Evolutionary conservation across 257 asterid species (phyloP).

Genomic region (Fraxinus quadrangulata): DNA sequence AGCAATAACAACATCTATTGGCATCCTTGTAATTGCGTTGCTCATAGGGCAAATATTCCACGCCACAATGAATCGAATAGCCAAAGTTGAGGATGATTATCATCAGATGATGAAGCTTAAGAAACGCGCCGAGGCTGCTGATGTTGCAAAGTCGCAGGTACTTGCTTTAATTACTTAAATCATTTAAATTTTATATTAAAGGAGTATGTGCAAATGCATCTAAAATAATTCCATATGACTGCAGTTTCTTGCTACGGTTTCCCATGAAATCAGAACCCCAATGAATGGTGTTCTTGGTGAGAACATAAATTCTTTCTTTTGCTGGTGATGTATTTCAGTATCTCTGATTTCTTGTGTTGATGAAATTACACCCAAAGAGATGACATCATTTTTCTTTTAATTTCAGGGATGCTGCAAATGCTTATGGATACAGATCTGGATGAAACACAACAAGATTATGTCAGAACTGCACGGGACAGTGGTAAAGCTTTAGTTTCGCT

Average conservation of each 20-base stretch:
- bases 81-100: slow-evolving; percentile 85
- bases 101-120: slow-evolving; percentile 74
- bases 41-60: slow-evolving; percentile 67
- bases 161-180: background rate
- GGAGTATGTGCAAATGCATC: slow-evolving; percentile 21
- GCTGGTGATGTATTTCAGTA: slow-evolving; percentile 6
- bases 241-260: slow-evolving; percentile 99
- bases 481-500: slow-evolving; percentile 96
- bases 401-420: slow-evolving; percentile 95
- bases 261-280: slow-evolving; percentile 99
- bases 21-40: slow-evolving; percentile 60
- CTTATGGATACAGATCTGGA: slow-evolving; percentile 91
- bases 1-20: slow-evolving; percentile 51
- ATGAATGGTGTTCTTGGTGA: slow-evolving; percentile 98
- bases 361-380: slow-evolving; percentile 1
- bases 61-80: slow-evolving; percentile 80
- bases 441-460: slow-evolving; percentile 95
- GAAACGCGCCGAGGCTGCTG: slow-evolving; percentile 94
- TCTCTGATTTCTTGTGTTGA: slow-evolving; percentile 1
- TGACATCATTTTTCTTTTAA: slow-evolving; percentile 8
- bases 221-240: slow-evolving; percentile 29
- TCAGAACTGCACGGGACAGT: slow-evolving; percentile 94
- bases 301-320: slow-evolving; percentile 28
- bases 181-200: background rate
- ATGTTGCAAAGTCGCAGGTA: slow-evolving; percentile 90